phyloP scores from a whole-genome alignment of 2,329 filamentous ascomycete species.

The Ascochyta fabae region DNA sequence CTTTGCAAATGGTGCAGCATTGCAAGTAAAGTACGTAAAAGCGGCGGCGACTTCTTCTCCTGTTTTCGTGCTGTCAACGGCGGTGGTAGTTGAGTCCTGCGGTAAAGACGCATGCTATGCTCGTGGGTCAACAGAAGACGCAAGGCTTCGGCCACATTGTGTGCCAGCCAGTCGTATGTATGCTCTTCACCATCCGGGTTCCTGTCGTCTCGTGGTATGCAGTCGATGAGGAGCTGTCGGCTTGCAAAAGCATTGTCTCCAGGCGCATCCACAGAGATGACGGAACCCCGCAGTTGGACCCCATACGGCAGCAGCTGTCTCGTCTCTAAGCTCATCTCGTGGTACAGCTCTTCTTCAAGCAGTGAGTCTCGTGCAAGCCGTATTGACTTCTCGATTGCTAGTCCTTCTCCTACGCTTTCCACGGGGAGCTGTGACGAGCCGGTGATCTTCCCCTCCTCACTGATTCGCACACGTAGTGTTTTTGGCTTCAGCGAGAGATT shows the following conservation, averaged over 20 bases:
- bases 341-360: slow-evolving; percentile 85
- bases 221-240: slow-evolving; percentile 70
- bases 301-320: slow-evolving; percentile 74
- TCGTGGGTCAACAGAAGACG: slow-evolving; percentile 79
- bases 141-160: slow-evolving; percentile 70
- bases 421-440: slow-evolving; percentile 59
- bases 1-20: slow-evolving; percentile 58
- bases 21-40: slow-evolving; percentile 65
- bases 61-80: slow-evolving; percentile 61
- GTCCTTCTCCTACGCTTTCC: slow-evolving; percentile 50
- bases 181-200: slow-evolving; percentile 25
- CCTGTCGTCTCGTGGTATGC: slow-evolving; percentile 66
- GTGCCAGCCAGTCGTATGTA: slow-evolving; percentile 60
- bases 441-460: slow-evolving; percentile 62
- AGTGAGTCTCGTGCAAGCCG: slow-evolving; percentile 78
- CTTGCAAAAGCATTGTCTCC: slow-evolving; percentile 43
- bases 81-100: slow-evolving; percentile 69
- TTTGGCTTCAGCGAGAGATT: slow-evolving; percentile 62
- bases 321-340: slow-evolving; percentile 85
- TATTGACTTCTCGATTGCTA: slow-evolving; percentile 70
- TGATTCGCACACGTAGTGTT: slow-evolving; percentile 72
- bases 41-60: slow-evolving; percentile 58
- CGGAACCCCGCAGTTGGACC: slow-evolving; percentile 65
- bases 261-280: slow-evolving; percentile 45
- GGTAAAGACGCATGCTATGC: slow-evolving; percentile 76